Evolutionary conservation across 2,329 filamentous ascomycete genomes (phyloP), one percentile per base, ranked within the genome.

Genomic region (Claviceps paspali): DNA sequence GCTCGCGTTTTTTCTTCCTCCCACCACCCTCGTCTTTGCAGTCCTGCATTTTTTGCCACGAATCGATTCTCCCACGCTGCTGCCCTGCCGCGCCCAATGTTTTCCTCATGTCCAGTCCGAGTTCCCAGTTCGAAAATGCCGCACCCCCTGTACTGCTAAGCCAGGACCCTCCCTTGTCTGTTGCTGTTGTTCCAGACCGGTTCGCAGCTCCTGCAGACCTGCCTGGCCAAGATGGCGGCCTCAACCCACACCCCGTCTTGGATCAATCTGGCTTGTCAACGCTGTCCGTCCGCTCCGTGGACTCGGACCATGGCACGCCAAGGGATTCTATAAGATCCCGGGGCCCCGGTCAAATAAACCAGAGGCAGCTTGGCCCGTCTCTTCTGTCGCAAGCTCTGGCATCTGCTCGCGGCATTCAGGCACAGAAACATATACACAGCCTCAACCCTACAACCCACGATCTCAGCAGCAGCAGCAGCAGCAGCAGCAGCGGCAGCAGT

Each of bases 301-400:
- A 41, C 12, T 8, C 35, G 21, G 41, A 41, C 10, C 30, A 37
- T 11, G 23, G 12, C 33, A 24, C 8, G 27, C 9, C 18, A 17
- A 38, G 23, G 27, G 41, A 43, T 29, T 41, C 64, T 63, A 68
- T 67, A 61, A 69, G 65, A 57, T 46, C 61, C 43, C 56, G 63
- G 49, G 55, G 45, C 57, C 61, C 45, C 60, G 60, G 49, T 57
- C 64, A 51, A 32, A 19, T 19, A 6, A 33, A 18, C 19, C 40
- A 37, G 24, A 37, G 40, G 28, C 59, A 64, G 48, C 58, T 56
- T 50, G 68, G 68, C 44, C 65, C 68, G 47, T 74, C 70, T 41
- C 53, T 74, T 48, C 61, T 74, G 55, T 65, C 67, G 42, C 67
- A 73, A 56, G 69, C 70, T 51, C 60, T 74, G 53, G 69, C 69